Base-by-base conservation (phyloP, 2,329 filamentous ascomycete genomes). In the Fusarium miscanthi region DNA sequence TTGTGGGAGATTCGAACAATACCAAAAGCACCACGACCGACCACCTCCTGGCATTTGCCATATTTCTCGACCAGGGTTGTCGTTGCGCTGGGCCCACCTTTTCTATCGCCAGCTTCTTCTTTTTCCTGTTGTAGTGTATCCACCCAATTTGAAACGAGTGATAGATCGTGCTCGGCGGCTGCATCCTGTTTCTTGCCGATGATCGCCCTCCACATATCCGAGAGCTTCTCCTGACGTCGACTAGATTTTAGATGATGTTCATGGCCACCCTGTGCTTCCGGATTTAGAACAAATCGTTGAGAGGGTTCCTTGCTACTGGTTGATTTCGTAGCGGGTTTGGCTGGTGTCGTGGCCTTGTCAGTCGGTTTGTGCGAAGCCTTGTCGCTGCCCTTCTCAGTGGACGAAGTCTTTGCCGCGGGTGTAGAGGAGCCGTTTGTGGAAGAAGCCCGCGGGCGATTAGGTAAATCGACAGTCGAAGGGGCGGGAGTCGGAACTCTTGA, bases 1-100 rank as follows among this genome's bases (percentile, higher is more conserved):
- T 99, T 99, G 88, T 98, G 96, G 21, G 95, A 97, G 82, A 98
- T 97, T 69, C 96, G 91, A 73, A 99, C 96, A 72, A 99, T 97
- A 63, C 96, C 96, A 82, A 99, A 99, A 45, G 96, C 96, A 69
- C 96, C 96, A 41, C 95, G 94, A 25, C 96, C 96, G 30, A 99
- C 94, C 38, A 99, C 91, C 81, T 99, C 96, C 80, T 98, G 95
- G 80, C 96, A 98, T 84, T 98, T 98, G 77, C 96, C 96, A 80
- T 99, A 99, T 81, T 98, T 98, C 79, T 98, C 94, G 3, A 96
- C 93, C 53, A 99, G 86, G 2, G 94, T 94, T 8, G 81, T 78
- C 25, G 90, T 90, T 21, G 93, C 87, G 78, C 92, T 93, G 11
- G 92, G 89, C 2, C 92, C 92, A 30, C 89, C 90, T 80, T 92